phyloP scores from a whole-genome alignment of 116 monocot genomes.

The Trichopus zeylanicus region DNA sequence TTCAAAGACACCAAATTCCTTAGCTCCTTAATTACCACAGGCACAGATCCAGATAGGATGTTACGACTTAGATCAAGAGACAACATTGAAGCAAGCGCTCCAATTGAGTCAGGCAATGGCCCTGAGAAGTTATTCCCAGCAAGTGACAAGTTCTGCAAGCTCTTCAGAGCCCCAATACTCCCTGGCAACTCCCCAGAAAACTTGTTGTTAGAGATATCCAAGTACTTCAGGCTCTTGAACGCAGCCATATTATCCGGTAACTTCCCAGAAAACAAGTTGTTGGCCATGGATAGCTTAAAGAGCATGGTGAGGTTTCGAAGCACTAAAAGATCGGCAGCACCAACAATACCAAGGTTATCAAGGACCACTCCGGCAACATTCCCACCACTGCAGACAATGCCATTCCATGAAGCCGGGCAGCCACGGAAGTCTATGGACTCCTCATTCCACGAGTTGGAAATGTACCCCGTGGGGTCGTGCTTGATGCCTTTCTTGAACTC shows the following conservation, averaged over 20 bases:
- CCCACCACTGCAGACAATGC: slow-evolving; percentile 69
- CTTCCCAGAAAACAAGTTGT: slow-evolving; percentile 61
- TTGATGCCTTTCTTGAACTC: slow-evolving; percentile 85
- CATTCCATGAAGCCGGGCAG: slow-evolving; percentile 95
- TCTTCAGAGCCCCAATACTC: slow-evolving; percentile 46
- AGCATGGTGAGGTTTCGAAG: slow-evolving; percentile 64
- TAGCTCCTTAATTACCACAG: slow-evolving; percentile 34
- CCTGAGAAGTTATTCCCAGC: slow-evolving; percentile 88
- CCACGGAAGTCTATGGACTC: slow-evolving; percentile 88
- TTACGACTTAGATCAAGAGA: slow-evolving; percentile 84
- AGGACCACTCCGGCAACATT: slow-evolving; percentile 71
- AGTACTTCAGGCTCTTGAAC: slow-evolving; percentile 56
- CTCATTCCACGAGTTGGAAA: slow-evolving; percentile 84
- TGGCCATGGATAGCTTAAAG: slow-evolving; percentile 65
- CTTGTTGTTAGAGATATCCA: slow-evolving; percentile 74
- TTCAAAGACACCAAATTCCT: slow-evolving; percentile 47
- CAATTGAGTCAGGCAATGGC: slow-evolving; percentile 59
- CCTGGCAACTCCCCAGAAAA: slow-evolving; percentile 60
- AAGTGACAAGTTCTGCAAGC: slow-evolving; percentile 71
- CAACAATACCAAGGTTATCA: slow-evolving; percentile 53
- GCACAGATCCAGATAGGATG: slow-evolving; percentile 51
- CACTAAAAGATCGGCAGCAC: slow-evolving; percentile 41
- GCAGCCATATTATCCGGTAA: slow-evolving; percentile 33
- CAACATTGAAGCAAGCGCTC: slow-evolving; percentile 39
- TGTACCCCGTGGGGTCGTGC: slow-evolving; percentile 77